Conservation (phyloP, 1,284 basidiomycete genomes). For the Boletus mariae region DNA sequence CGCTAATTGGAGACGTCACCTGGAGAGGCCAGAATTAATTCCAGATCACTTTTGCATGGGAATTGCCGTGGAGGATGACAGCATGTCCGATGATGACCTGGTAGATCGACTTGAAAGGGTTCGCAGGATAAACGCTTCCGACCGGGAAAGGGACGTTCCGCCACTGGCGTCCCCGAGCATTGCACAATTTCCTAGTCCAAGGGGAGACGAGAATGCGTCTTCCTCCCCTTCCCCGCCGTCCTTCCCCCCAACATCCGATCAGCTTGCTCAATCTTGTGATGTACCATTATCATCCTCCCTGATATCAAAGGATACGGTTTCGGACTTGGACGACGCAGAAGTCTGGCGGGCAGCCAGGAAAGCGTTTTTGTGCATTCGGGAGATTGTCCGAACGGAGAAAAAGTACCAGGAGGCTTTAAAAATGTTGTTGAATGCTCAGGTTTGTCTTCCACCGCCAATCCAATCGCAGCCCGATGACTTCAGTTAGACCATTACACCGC, state of each 20-base stretch:
- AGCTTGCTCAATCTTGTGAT: not conserved
- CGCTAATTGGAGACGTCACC: not conserved
- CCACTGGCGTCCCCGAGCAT: not conserved
- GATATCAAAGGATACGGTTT: slow-evolving; percentile 7
- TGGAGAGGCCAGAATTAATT: not conserved
- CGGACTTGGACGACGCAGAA: slow-evolving; percentile 30
- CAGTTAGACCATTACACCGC: slow-evolving; percentile 37
- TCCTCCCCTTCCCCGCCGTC: not conserved
- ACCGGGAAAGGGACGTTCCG: not conserved
- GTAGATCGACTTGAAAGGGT: slow-evolving; percentile 44
- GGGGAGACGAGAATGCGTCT: not conserved
- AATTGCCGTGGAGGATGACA: slow-evolving; percentile 47
- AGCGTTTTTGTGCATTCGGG: slow-evolving; percentile 55
- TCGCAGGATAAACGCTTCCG: slow-evolving; percentile 21
- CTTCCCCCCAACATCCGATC: not conserved
- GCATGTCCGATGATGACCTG: slow-evolving; percentile 45
- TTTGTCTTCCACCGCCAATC: slow-evolving; percentile 21
- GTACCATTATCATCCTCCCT: slow-evolving; percentile 4
- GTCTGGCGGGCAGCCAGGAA: slow-evolving; percentile 55
- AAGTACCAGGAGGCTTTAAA: slow-evolving; percentile 54
- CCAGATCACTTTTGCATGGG: slow-evolving; percentile 23
- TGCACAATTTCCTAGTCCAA: not conserved
- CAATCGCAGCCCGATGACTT: slow-evolving; percentile 5
- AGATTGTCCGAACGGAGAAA: slow-evolving; percentile 64
- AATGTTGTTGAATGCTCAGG: slow-evolving; percentile 41